Percentiles rank a stretch among this genome's conserved stretches.
phyloP scores from a whole-genome alignment of 441 rosid genomes.

The Populus tomentosa region DNA sequence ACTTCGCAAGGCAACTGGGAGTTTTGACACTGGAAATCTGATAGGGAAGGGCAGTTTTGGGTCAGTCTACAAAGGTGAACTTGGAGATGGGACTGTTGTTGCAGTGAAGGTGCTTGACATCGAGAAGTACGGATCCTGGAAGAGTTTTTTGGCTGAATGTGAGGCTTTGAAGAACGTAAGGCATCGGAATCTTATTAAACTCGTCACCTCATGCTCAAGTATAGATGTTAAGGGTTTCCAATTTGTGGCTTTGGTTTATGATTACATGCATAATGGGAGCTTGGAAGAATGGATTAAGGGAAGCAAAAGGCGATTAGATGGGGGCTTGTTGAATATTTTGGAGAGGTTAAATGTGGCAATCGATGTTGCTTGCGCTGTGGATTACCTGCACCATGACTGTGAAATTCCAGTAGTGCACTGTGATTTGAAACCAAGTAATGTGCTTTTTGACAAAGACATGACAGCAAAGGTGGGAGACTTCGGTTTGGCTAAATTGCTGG shows the following conservation, averaged over 20 bases:
- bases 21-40: conserved; percentile 31
- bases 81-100: conserved; percentile 8
- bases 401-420: too few relatives aligned
- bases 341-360: too few relatives aligned
- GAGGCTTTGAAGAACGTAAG: conserved; percentile 42
- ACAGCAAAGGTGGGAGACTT: too few relatives aligned
- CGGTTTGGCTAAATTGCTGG: too few relatives aligned
- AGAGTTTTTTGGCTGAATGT: conserved; percentile 50
- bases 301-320: too few relatives aligned
- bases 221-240: conserved; percentile 36
- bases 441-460: too few relatives aligned
- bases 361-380: too few relatives aligned
- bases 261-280: too few relatives aligned
- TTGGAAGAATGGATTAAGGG: too few relatives aligned
- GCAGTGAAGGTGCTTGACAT: conserved; percentile 43
- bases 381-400: too few relatives aligned
- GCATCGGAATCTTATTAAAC: conserved; percentile 52
- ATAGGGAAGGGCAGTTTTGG: conserved; percentile 52
- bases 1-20: conserved; percentile 34
- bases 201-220: conserved; percentile 54
- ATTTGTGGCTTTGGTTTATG: not conserved
- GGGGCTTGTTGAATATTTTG: too few relatives aligned
- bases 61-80: conserved; percentile 37
- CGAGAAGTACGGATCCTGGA: conserved; percentile 29
- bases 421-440: too few relatives aligned